These are phyloP conservation scores for Hansenula lynferdii DNA, from an alignment of 1,139 yeast species.

Conservation along the genomic window DNA sequence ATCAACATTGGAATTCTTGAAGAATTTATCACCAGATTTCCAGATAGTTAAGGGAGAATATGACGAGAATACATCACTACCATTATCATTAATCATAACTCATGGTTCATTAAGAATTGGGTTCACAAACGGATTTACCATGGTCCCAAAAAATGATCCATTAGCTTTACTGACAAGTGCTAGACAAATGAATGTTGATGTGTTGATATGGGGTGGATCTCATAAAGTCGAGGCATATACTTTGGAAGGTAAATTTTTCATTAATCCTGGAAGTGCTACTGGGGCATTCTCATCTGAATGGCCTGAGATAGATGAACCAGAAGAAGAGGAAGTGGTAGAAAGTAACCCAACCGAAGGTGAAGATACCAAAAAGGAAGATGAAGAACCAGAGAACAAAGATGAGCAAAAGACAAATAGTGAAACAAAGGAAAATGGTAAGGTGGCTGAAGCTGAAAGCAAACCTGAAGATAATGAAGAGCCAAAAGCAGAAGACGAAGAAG, in stretches of 20 bases:
- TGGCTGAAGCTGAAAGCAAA: constrained; percentile 9
- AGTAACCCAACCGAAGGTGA: constrained; percentile 21
- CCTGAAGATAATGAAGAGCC: constrained; percentile 21
- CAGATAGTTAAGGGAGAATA: constrained; percentile 80
- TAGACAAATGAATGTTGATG: constrained; percentile 87
- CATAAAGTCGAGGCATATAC: constrained; percentile 92
- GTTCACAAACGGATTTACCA: constrained; percentile 76
- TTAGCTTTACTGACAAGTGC: constrained; percentile 78
- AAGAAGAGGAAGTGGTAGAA: constrained; percentile 15
- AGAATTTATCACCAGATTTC: constrained; percentile 65
- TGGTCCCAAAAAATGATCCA: constrained; percentile 86
- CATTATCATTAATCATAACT: constrained; percentile 59
- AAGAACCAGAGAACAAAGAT: constrained; percentile 18
- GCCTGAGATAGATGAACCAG: constrained; percentile 35
- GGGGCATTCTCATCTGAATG: constrained; percentile 74
- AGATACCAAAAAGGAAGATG: constrained; percentile 4
- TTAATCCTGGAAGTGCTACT: constrained; percentile 95
- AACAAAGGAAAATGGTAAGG: constrained; percentile 16
- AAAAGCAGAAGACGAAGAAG: constrained; percentile 17
- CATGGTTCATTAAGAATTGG: constrained; percentile 79
- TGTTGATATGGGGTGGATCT: constrained; percentile 95
- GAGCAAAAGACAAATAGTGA: constrained; percentile 18
- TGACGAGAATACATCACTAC: constrained; percentile 42
- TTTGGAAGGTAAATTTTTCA: constrained; percentile 84
- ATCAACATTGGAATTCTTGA: constrained; percentile 58